Evolutionary conservation across 228 moss, liverwort and hornwort genomes (phyloP).

Genomic region (Sphagnum fallax): DNA sequence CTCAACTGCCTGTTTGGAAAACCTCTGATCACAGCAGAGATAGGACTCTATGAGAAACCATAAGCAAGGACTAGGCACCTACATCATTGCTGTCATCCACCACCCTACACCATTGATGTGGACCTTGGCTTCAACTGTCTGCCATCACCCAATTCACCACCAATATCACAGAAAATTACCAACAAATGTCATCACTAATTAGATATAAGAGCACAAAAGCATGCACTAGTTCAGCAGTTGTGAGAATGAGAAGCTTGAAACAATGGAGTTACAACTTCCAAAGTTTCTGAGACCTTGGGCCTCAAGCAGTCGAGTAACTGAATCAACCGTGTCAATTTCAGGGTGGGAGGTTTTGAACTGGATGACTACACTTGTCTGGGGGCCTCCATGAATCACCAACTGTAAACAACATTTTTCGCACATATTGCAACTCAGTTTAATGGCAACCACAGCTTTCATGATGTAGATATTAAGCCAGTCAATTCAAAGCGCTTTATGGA

Average conservation of each 20-base stretch:
- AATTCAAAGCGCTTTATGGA: too few species aligned
- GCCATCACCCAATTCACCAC: slow-evolving; percentile 4
- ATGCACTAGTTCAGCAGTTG: not conserved
- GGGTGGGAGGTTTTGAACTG: slow-evolving; percentile 61
- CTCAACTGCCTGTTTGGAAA: not conserved
- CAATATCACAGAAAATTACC: not conserved
- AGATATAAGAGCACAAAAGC: not conserved
- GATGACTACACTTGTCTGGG: slow-evolving; percentile 65
- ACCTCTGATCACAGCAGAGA: not conserved
- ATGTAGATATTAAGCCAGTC: not conserved
- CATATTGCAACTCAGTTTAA: not conserved
- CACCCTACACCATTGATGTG: slow-evolving; percentile 54
- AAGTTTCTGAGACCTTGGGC: slow-evolving; percentile 56
- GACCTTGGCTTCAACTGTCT: slow-evolving; percentile 70
- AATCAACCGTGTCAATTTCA: slow-evolving; percentile 56
- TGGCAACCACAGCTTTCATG: not conserved
- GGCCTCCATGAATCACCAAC: slow-evolving; percentile 81
- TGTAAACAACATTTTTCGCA: slow-evolving; percentile 7
- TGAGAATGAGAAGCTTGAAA: not conserved
- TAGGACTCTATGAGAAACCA: not conserved
- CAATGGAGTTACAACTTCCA: slow-evolving; percentile 22
- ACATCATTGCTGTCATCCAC: slow-evolving; percentile 80
- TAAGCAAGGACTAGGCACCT: slow-evolving; percentile 9
- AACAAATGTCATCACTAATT: not conserved
- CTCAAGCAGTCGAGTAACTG: slow-evolving; percentile 53